Base-by-base conservation (phyloP, 169 alveolate genomes). In the Cryptosporidium bovis region DNA sequence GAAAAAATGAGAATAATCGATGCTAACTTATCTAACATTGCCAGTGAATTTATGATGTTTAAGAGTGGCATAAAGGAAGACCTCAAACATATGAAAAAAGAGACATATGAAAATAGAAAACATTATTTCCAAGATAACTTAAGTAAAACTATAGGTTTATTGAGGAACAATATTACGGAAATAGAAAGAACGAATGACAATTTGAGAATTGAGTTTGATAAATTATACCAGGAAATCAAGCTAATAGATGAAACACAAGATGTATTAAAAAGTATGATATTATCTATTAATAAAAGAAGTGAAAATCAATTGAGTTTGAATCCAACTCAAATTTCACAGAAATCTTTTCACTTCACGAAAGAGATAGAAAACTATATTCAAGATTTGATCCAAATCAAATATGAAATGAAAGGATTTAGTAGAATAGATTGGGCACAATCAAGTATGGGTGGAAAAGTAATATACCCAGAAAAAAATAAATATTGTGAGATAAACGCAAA, bases 341-440 rank as follows among this genome's bases (percentile, higher is more conserved):
- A 58, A 15, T 40, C 48, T 3, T 40, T 40, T 40, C 48, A 40
- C 1, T 40, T 40, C 10, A 40, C 48, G 10, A 40, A 40, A 40
- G 27, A 50, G 6, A 15, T 24, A 31, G 20, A 53, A 31, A 2
- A 44, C 46, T 46, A 40, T 20, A 51, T 77, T 24, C 29, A 18
- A 44, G 64, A 44, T 10, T 3, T 60, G 18, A 6, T 77, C 18
- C 18, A 46, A 20, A 34, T 36, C 15, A 29, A 62, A 62, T 48
- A 46, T 1, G 87, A 77, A 2, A 56, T 77, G 71, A 58, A 60
- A 24, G 87, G 71, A 10, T 46, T 31, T 12, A 40, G n/a, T 24
- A 29, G 20, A 62, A 29, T 77, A 12, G 87, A 77, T 24, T 77
- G 87, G 87, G 87, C 87, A 5, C 87, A 77, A 40, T 56, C 71